Evolutionary conservation across 1,139 yeast genomes (phyloP), one percentile per base, ranked within the genome.

Genomic region (Meyerozyma guilliermondii): DNA sequence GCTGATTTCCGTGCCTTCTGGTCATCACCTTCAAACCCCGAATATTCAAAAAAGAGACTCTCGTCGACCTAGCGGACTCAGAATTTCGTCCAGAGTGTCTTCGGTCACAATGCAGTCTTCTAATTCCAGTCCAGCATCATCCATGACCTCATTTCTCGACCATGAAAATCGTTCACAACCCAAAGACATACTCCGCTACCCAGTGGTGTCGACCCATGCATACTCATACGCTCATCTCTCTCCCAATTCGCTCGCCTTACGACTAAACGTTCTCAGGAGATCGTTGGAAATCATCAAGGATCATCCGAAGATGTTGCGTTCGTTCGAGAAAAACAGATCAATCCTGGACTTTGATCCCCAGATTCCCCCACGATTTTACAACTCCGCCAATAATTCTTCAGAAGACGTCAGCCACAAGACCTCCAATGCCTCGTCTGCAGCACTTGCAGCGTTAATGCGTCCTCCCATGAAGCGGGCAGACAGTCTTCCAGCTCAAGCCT

Each of bases 141-240:
- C 36, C 14, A 20, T 33, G 36, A 18, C 36, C 6, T 33, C 36
- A 20, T 20, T 33, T 18, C 24, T 33, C 9, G 36, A 33, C 36
- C 36, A 33, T 7, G 33, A 29, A 16, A n/a, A 8, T 9, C 16
- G 33, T 3, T 18, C 23, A n/a, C 24, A 33, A 7, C 36, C 36
- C 34, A 43, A 45, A 16, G 78, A 73, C 39, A 62, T 80, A 26
- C 54, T 77, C 28, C 74, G 70, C 51, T 85, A 84, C 56, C 88
- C 95, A 5, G 79, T 82, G 17, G 92, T 85, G 56, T 84, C 94
- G 9, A 78, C 94, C 2, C 92, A 86, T 57, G 85, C 95, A 2
- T 87, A 85, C 56, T 86, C 95, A 0, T 87, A 87, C 59, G 89
- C 94, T 5, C 87, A 85, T 46, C 67, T 86, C 44, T 83, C 94